Evolutionary conservation across 2,329 filamentous ascomycete genomes (phyloP).

Genomic region (Claviceps africana): DNA sequence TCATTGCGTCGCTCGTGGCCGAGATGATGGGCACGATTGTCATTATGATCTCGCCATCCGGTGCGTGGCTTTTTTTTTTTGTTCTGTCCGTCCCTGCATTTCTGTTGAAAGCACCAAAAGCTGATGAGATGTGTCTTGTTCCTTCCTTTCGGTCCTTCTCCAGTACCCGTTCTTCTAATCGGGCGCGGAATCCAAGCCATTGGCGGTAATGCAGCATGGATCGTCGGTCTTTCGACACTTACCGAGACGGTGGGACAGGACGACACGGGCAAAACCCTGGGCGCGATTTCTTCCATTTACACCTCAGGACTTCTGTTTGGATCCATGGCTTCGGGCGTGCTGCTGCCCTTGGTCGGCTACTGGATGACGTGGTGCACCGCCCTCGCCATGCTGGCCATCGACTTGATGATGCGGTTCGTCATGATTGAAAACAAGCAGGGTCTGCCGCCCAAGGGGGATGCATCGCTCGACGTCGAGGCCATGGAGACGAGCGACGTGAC

Average conservation of each 20-base stretch:
- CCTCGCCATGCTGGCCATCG: background rate
- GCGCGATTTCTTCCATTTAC: background rate
- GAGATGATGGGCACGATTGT: background rate
- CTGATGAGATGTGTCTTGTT: background rate
- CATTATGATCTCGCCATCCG: background rate
- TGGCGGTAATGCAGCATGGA: background rate
- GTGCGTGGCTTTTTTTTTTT: background rate
- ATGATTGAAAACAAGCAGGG: background rate
- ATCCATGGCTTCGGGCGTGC: background rate
- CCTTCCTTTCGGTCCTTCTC: no score
- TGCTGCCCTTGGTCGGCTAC: background rate
- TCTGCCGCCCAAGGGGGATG: no score
- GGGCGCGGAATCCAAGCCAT: background rate
- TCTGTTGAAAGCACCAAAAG: background rate
- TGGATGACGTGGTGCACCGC: background rate
- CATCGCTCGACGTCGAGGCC: background rate
- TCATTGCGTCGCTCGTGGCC: background rate
- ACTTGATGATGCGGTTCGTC: background rate
- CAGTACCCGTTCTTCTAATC: background rate
- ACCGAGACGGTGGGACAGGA: background rate
- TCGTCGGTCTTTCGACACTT: background rate
- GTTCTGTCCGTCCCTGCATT: background rate
- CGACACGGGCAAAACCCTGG: background rate
- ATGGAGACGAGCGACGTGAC: background rate
- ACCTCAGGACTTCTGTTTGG: background rate